A percentile compares a stretch with the other conserved stretches of the same genome.
These are phyloP conservation scores for Circinella minor DNA, from an alignment of 371 early-diverging fungal species.

Conservation along the genomic window DNA sequence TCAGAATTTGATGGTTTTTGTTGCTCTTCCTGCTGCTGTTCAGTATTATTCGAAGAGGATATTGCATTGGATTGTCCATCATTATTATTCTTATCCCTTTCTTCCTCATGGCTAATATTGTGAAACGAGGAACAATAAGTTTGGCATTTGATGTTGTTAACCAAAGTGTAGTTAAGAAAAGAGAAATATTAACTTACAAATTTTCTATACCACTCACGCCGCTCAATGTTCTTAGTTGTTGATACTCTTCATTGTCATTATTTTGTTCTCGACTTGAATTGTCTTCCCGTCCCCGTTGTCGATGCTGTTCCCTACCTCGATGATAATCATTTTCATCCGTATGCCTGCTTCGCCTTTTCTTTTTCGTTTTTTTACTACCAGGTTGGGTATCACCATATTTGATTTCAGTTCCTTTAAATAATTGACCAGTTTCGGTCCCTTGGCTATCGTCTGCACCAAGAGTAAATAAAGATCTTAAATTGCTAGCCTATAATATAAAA, in stretches of 20 bases:
- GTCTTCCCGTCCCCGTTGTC: no score
- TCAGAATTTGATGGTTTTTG: constrained; percentile 18
- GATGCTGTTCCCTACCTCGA: neutral
- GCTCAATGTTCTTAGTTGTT: constrained; percentile 45
- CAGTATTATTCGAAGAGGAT: no score
- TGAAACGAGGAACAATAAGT: neutral
- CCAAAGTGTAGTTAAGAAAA: neutral
- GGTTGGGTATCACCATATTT: constrained; percentile 23
- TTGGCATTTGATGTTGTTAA: neutral
- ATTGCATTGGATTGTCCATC: constrained; percentile 21
- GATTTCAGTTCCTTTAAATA: constrained; percentile 71
- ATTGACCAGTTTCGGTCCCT: constrained; percentile 71
- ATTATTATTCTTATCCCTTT: constrained; percentile 6
- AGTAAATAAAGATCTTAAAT: constrained; percentile 85
- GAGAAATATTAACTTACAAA: constrained; percentile 44
- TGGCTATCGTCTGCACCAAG: constrained; percentile 65
- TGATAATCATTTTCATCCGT: constrained; percentile 2
- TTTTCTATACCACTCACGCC: constrained; percentile 62
- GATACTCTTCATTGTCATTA: constrained; percentile 30
- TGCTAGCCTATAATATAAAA: constrained; percentile 53
- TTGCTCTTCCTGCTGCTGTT: no score
- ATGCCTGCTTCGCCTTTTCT: constrained; percentile 23
- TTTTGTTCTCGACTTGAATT: no score
- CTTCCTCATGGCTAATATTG: constrained; percentile 26
- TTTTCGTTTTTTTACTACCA: constrained; percentile 28